Conservation (phyloP, 1,284 basidiomycete genomes). For the Irpex sp. region DNA sequence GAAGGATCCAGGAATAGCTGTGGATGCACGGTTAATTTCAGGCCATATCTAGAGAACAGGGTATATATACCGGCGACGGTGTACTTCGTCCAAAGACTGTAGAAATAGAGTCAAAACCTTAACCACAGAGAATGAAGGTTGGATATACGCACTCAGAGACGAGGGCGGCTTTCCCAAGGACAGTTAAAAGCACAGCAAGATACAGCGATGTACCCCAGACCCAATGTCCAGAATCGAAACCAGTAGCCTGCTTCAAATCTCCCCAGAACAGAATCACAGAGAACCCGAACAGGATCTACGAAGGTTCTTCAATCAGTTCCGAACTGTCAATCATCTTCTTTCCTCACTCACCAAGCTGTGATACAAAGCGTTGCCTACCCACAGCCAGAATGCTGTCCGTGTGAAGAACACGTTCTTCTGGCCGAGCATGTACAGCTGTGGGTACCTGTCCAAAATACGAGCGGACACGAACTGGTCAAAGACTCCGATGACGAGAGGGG, state of each 20-base stretch:
- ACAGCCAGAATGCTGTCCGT: constrained; percentile 90
- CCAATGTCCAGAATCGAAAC: constrained; percentile 91
- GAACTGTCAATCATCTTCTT: background rate
- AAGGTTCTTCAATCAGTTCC: background rate
- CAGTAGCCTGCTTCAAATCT: constrained; percentile 78
- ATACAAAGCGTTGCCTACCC: constrained; percentile 92
- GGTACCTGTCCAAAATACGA: constrained; percentile 94
- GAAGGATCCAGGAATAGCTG: constrained; percentile 95
- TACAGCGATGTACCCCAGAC: constrained; percentile 98
- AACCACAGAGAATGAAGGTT: background rate
- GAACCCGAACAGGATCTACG: constrained; percentile 81
- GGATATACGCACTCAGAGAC: constrained; percentile 83
- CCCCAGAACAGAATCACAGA: constrained; percentile 91
- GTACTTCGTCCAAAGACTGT: constrained; percentile 98
- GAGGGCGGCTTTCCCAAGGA: constrained; percentile 95
- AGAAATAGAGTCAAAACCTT: constrained; percentile 11
- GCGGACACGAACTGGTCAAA: constrained; percentile 99
- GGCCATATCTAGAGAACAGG: background rate
- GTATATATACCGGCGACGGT: constrained; percentile 74
- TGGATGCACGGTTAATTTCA: constrained; percentile 13
- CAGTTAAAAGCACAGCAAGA: constrained; percentile 89
- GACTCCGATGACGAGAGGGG: constrained; percentile 95
- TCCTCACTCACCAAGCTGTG: constrained; percentile 78
- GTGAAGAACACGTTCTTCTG: constrained; percentile 93
- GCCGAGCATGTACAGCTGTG: constrained; percentile 92